Evolutionary conservation across 768 basidiomycete species (phyloP).

Genomic region (Cystobasidium ongulense): DNA sequence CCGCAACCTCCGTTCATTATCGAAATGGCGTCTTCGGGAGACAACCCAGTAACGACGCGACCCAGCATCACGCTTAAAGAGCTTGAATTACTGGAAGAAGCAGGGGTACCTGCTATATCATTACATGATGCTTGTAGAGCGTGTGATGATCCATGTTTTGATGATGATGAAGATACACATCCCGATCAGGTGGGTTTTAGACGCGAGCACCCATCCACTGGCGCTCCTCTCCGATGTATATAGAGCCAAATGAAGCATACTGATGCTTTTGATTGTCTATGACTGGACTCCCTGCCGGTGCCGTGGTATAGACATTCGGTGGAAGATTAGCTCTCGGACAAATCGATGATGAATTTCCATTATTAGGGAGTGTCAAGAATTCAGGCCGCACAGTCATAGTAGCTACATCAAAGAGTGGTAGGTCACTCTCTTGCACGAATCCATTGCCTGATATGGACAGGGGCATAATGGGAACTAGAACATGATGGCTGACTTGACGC

Average conservation of each 20-base stretch:
- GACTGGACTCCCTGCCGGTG: background rate
- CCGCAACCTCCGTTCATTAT: background rate
- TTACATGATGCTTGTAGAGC: conserved; percentile 21
- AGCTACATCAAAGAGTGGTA: conserved; percentile 21
- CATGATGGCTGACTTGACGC: background rate
- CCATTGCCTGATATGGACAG: background rate
- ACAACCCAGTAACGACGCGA: background rate
- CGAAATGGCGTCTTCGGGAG: background rate
- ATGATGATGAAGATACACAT: conserved; percentile 8
- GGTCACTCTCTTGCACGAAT: background rate
- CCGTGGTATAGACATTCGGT: conserved; percentile 5
- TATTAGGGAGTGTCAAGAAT: conserved; percentile 18
- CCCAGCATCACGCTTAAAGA: background rate
- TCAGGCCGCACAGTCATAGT: conserved; percentile 24
- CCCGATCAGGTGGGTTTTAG: conserved; percentile 1
- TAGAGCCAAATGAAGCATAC: background rate
- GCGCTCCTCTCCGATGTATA: too few relatives aligned
- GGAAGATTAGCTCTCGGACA: conserved; percentile 13
- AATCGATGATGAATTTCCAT: background rate
- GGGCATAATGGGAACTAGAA: background rate
- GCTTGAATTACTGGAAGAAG: background rate
- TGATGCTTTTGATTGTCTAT: background rate
- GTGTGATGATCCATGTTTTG: conserved; percentile 17
- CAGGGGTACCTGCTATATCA: conserved; percentile 8
- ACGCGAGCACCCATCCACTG: too few relatives aligned